These are phyloP conservation scores for Pyrenophora seminiperda DNA, from an alignment of 2,329 filamentous ascomycete species.

Conservation along the genomic window DNA sequence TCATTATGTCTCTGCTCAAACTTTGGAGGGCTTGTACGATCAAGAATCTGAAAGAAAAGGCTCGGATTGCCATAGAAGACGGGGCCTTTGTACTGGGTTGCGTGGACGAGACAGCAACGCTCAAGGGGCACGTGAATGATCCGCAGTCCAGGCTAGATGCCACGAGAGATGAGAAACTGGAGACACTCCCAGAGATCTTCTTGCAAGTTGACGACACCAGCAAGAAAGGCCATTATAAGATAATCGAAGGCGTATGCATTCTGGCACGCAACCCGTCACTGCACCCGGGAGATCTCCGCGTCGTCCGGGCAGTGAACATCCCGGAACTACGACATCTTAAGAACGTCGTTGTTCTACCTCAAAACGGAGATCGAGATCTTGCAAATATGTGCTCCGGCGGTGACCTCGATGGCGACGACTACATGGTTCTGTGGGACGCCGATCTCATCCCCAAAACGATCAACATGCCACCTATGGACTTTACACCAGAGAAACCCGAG, in stretches of 20 bases:
- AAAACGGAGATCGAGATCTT: conserved; percentile 80
- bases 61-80: conserved; percentile 77
- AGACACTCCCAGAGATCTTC: conserved; percentile 79
- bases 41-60: conserved; percentile 90
- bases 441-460: conserved; percentile 67
- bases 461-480: conserved; percentile 80
- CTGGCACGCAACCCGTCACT: conserved; percentile 92
- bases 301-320: conserved; percentile 82
- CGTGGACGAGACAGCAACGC: conserved; percentile 78
- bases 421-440: conserved; percentile 88
- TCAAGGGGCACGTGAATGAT: conserved; percentile 71
- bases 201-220: conserved; percentile 72
- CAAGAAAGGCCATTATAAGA: conserved; percentile 60
- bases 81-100: conserved; percentile 89
- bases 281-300: conserved; percentile 87
- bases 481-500: conserved; percentile 63
- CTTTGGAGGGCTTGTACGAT: conserved; percentile 90
- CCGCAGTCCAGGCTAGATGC: conserved; percentile 53
- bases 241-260: conserved; percentile 78
- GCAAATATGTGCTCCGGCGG: conserved; percentile 96
- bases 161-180: conserved; percentile 49
- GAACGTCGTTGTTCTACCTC: conserved; percentile 86
- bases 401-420: conserved; percentile 95
- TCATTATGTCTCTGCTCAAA: conserved; percentile 75
- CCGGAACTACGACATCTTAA: conserved; percentile 74